Evolutionary conservation across 306 rosid species (phyloP), one percentile per base, ranked within the genome.

Genomic region (Cercis canadensis): DNA sequence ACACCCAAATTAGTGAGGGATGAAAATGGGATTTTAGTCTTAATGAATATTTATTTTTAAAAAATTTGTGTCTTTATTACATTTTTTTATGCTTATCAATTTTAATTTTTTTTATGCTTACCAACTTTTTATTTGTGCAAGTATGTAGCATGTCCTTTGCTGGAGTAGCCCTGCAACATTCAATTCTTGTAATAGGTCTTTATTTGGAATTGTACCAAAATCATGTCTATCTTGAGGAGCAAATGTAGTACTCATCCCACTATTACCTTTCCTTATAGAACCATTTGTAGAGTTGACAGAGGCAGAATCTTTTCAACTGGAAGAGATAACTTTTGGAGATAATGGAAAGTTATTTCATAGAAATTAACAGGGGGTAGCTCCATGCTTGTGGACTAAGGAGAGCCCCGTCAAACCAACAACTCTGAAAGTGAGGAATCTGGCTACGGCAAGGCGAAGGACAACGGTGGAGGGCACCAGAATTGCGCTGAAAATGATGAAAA

Each of bases 301-400:
- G 60, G 83, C 61, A 90, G 87, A 72, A 88, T 84, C 80, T 84
- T 81, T 47, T 81, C 84, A 15, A 65, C 50, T 7, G 96, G 97
- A 84, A 93, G 87, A 58, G 83, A 75, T 62, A 88, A 78, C 69
- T 75, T 82, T 56, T 73, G 31, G 49, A 93, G 88, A 87, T 76
- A 87, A 54, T 86, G 84, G 15, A 73, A 72, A 59, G 97, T 92
- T 49, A 88, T 75, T 45, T 90, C 88, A 76, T 84, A 83, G 68
- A 93, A 93, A 78, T 90, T 93, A 19, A 93, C 93, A 15, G 98
- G 96, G 80, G 98, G 97, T 55, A 93, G 75, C 68, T 78, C 78
- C 68, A 92, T 70, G 67, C 94, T 92, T 57, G 87, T 75, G 66
- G 82, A 70, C 57, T 82, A 84, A 58, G 98, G 90, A 72, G 36